Evolutionary conservation across 1,284 basidiomycete species (phyloP), one percentile per base, ranked within the genome.

Genomic region (Heterobasidion occidentale): DNA sequence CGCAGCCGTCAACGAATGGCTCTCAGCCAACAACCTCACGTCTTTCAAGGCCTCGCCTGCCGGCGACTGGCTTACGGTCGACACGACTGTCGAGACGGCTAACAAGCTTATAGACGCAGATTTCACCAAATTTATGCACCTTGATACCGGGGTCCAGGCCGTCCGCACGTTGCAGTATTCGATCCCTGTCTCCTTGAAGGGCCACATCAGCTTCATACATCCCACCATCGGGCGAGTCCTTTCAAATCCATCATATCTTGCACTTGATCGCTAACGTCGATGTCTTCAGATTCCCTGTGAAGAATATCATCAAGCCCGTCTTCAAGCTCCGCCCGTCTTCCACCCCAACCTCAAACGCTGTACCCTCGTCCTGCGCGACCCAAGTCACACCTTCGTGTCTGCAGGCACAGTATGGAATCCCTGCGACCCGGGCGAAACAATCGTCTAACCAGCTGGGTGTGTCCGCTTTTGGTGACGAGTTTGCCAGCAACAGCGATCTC

Each of bases 381-480:
- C 56, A 60, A 8, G 61, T 68, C 34, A 68, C 67, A 9, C 69
- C 67, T 14, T 56, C 62, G 27, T 70, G 69, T 55, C 51, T 70
- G 36, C 61, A 69, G 46, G 62, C 56, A 1, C 59, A 71, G 1
- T 70, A 71, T 58, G 68, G 66, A 34, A 69, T 71, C 46, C 70
- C 70, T 9, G 60, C 63, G 7, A 66, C 66, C 9, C 51, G 55
- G 1, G 69, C 69, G 15, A 69, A 70, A 9, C 62, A 67, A 56
- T 50, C 58, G 14, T 54, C 61, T 34, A 64, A 68, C 58, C 61
- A 57, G 12, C 60, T 71, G 42, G 68, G 59, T 36, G 70, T 73
- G 11, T 65, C 67, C 14, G 71, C 68, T 11, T 70, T 68, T 56
- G 64, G 67, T 35, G 63, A 69, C 12, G 65, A 70, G 47, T 69